Evolutionary conservation across 208 protist genomes (phyloP).

Genomic region (Entamoeba histolytica): DNA sequence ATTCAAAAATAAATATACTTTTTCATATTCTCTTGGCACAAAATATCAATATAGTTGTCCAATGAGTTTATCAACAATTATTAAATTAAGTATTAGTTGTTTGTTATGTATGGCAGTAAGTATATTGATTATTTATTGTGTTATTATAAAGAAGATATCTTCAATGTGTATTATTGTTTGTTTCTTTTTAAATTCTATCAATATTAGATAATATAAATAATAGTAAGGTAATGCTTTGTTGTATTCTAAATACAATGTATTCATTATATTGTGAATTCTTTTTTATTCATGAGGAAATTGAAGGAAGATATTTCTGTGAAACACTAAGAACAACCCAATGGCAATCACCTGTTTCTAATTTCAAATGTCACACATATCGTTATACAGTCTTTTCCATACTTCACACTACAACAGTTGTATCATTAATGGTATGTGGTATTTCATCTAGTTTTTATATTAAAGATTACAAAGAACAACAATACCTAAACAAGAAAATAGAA

Average conservation of each 20-base stretch:
- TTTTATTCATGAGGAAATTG: not conserved
- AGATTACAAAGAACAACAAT: not conserved
- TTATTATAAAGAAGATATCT: not conserved
- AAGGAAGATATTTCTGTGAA: not conserved
- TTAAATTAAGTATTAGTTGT: not conserved
- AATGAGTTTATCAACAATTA: not conserved
- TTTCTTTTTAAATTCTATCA: not conserved
- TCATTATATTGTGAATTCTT: not conserved
- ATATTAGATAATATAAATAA: not conserved
- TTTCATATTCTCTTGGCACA: not conserved
- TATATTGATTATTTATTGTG: not conserved
- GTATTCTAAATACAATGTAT: not conserved
- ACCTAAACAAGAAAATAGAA: not conserved
- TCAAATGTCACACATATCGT: not conserved
- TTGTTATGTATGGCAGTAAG: not conserved
- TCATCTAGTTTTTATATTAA: not conserved
- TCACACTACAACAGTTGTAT: not conserved
- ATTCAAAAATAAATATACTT: not conserved
- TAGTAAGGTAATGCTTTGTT: not conserved
- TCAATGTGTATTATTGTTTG: not conserved
- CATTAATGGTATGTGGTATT: not conserved
- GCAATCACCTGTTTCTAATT: not conserved
- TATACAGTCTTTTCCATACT: not conserved
- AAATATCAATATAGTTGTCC: not conserved
- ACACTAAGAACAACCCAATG: not conserved